Conservation (phyloP, 1,139 yeast genomes). For the Candida sp. region DNA sequence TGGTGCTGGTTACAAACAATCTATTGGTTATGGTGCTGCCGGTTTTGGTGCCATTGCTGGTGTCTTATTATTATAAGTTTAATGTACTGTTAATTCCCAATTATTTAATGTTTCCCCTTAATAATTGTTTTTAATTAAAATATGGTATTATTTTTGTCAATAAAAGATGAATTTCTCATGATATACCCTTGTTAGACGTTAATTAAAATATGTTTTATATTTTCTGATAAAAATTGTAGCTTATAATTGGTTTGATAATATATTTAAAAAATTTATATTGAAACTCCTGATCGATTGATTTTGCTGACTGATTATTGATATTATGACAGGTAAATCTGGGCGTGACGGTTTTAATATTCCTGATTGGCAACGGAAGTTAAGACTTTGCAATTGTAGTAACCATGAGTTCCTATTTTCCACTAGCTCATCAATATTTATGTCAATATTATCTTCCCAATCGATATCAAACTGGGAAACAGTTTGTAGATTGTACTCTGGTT, state of each 20-base stretch:
- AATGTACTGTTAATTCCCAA: background rate
- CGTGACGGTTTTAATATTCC: constrained; percentile 12
- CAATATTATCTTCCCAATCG: constrained; percentile 12
- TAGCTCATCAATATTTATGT: constrained; percentile 8
- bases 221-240: background rate
- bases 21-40: constrained; percentile 12
- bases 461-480: constrained; percentile 4
- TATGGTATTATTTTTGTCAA: constrained; percentile 50
- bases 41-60: constrained; percentile 19
- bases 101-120: background rate
- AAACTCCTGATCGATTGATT: constrained; percentile 4
- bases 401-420: constrained; percentile 7
- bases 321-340: constrained; percentile 20
- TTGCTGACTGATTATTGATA: constrained; percentile 19
- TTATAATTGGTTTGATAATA: too few relatives aligned
- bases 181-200: background rate
- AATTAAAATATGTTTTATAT: constrained; percentile 1
- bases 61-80: constrained; percentile 18
- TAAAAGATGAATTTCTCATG: background rate
- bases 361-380: constrained; percentile 17
- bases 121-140: background rate
- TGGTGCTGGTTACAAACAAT: constrained; percentile 11
- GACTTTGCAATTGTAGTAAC: constrained; percentile 7
- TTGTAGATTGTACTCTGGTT: constrained; percentile 1
- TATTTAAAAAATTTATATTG: constrained; percentile 7